Evolutionary conservation across 805 yeast species (phyloP).

Genomic region (Barnettozyma wickerhamii): DNA sequence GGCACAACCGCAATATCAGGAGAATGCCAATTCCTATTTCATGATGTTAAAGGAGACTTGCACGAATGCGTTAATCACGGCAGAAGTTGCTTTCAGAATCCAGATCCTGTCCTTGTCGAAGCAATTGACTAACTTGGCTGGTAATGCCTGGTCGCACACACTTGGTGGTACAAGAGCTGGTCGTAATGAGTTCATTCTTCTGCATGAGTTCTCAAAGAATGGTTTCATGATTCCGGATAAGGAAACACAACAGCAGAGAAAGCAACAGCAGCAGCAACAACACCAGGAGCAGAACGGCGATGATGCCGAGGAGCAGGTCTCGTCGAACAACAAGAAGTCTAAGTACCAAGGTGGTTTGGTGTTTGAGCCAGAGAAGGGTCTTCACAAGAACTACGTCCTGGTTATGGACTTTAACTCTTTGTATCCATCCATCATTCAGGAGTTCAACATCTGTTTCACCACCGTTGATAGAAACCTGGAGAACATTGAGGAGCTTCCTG

Average conservation of each 20-base stretch:
- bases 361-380: conserved; percentile 93
- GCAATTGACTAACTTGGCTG: conserved; percentile 89
- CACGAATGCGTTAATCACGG: conserved; percentile 61
- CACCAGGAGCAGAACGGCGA: conserved; percentile 24
- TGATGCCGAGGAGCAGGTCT: conserved; percentile 38
- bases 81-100: conserved; percentile 73
- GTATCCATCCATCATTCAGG: conserved; percentile 96
- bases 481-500: conserved; percentile 62
- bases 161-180: conserved; percentile 94
- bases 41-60: conserved; percentile 70
- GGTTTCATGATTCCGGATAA: conserved; percentile 88
- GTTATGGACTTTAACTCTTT: conserved; percentile 98
- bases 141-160: conserved; percentile 96
- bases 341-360: conserved; percentile 92
- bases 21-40: conserved; percentile 61
- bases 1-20: conserved; percentile 58
- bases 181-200: conserved; percentile 85
- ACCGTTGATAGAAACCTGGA: conserved; percentile 71
- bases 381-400: conserved; percentile 80
- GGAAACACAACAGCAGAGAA: conserved; percentile 39
- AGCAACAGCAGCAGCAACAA: conserved; percentile 35
- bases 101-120: conserved; percentile 88
- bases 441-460: conserved; percentile 94
- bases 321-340: conserved; percentile 57
- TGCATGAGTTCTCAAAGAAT: conserved; percentile 84